These are phyloP conservation scores for Trebouxia sp. DNA, from an alignment of 139 green algal genomes.

Conservation along the genomic window DNA sequence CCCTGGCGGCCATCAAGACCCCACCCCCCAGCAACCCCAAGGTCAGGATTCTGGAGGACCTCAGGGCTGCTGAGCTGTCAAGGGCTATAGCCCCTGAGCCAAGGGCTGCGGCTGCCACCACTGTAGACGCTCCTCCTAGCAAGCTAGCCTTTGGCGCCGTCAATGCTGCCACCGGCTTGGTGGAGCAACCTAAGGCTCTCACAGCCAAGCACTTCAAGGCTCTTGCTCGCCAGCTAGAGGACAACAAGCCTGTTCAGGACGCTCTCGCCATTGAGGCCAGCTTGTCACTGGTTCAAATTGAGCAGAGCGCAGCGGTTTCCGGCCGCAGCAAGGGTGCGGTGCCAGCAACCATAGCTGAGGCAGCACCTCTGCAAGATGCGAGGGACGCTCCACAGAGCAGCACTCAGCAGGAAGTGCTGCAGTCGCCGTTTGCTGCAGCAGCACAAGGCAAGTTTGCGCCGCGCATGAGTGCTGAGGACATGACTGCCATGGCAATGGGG, in stretches of 20 bases:
- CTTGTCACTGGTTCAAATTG: neutral
- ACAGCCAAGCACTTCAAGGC: slow-evolving; percentile 22
- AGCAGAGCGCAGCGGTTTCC: neutral
- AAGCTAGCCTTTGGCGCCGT: neutral
- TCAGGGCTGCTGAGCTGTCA: slow-evolving; percentile 5
- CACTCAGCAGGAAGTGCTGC: neutral
- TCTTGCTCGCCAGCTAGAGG: neutral
- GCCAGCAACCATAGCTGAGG: slow-evolving; percentile 14
- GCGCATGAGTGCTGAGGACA: slow-evolving; percentile 26
- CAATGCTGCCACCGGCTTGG: neutral
- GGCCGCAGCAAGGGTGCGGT: slow-evolving; percentile 12
- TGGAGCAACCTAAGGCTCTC: neutral
- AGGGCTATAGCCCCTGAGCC: slow-evolving; percentile 9
- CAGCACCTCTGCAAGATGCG: neutral
- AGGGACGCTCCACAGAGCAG: neutral
- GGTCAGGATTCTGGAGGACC: slow-evolving; percentile 1
- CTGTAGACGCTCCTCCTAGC: neutral
- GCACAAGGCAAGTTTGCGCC: slow-evolving; percentile 4
- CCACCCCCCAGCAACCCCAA: neutral
- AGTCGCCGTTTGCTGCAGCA: slow-evolving; percentile 7
- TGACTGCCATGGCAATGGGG: slow-evolving; percentile 23
- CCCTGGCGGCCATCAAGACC: neutral
- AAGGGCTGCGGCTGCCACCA: neutral
- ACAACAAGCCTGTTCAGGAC: slow-evolving; percentile 11
- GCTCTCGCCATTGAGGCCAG: slow-evolving; percentile 3